These are phyloP conservation scores for Rhizophlyctis rosea DNA, from an alignment of 192 early-diverging fungal genomes.

Conservation along the genomic window DNA sequence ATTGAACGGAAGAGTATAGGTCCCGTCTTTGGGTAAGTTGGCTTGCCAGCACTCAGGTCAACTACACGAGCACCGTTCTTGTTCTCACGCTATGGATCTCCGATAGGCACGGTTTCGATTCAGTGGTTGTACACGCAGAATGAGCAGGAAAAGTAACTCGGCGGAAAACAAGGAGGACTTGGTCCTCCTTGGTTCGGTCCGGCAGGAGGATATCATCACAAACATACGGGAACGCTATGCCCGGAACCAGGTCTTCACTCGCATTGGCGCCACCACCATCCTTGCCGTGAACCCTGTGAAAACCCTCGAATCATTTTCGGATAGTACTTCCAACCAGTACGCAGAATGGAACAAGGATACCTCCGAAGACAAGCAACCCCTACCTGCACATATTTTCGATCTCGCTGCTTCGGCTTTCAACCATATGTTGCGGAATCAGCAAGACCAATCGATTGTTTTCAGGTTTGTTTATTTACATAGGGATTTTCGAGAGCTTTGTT, in stretches of 20 bases:
- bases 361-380: slow-evolving; percentile 26
- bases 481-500: too few relatives aligned
- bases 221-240: slow-evolving; percentile 35
- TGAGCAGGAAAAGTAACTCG: too few relatives aligned
- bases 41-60: too few relatives aligned
- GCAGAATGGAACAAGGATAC: slow-evolving; percentile 44
- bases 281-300: slow-evolving; percentile 78
- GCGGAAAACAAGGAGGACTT: slow-evolving; percentile 41
- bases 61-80: too few relatives aligned
- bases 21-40: too few relatives aligned
- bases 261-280: slow-evolving; percentile 65
- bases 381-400: slow-evolving; percentile 79
- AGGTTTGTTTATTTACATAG: slow-evolving; percentile 60
- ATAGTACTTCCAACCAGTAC: slow-evolving; percentile 63
- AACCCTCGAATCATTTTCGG: slow-evolving; percentile 59
- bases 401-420: slow-evolving; percentile 77
- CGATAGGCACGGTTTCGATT: too few relatives aligned
- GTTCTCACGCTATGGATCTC: too few relatives aligned
- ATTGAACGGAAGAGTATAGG: too few relatives aligned
- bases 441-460: slow-evolving; percentile 90
- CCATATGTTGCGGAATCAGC: slow-evolving; percentile 84
- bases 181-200: slow-evolving; percentile 20
- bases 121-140: too few relatives aligned
- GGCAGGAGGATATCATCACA: slow-evolving; percentile 21
- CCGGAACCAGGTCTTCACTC: slow-evolving; percentile 36